These are phyloP conservation scores for Fusarium sp. DNA, from an alignment of 2,329 filamentous ascomycete species.

Conservation along the genomic window DNA sequence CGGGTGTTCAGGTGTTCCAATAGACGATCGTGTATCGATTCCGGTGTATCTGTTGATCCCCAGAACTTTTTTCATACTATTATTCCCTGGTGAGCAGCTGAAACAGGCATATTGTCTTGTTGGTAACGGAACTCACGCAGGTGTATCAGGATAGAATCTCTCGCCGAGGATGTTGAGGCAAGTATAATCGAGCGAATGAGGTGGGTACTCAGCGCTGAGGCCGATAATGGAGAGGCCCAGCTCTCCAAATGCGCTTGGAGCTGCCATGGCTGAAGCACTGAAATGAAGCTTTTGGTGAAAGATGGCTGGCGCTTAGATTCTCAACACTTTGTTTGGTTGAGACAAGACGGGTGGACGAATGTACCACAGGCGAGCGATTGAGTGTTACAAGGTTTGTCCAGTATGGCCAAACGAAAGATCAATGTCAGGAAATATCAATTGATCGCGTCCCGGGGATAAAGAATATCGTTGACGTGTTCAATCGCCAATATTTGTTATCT, in stretches of 20 bases:
- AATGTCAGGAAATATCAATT: constrained; percentile 19
- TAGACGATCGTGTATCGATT: constrained; percentile 72
- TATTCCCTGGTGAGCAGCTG: background rate
- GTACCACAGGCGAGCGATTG: background rate
- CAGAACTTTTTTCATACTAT: constrained; percentile 72
- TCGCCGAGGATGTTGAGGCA: constrained; percentile 65
- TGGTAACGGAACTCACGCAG: constrained; percentile 61
- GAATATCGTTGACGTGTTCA: constrained; percentile 32
- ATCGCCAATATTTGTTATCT: constrained; percentile 19
- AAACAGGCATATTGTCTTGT: background rate
- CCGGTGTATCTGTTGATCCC: constrained; percentile 74
- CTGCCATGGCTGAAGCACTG: constrained; percentile 54
- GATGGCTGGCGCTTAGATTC: constrained; percentile 26
- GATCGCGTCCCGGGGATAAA: background rate
- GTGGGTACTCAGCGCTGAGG: constrained; percentile 71
- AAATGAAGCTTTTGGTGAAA: constrained; percentile 1
- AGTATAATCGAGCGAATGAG: constrained; percentile 63
- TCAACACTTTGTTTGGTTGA: constrained; percentile 37
- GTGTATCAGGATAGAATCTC: constrained; percentile 70
- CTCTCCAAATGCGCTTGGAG: constrained; percentile 59
- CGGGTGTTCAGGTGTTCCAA: constrained; percentile 71
- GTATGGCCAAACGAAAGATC: background rate
- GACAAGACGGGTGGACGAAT: background rate
- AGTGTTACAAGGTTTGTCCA: background rate
- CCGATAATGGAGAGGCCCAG: constrained; percentile 72